Conservation (phyloP, 148 eudicot species). For the Rhododendron griersonianum region DNA sequence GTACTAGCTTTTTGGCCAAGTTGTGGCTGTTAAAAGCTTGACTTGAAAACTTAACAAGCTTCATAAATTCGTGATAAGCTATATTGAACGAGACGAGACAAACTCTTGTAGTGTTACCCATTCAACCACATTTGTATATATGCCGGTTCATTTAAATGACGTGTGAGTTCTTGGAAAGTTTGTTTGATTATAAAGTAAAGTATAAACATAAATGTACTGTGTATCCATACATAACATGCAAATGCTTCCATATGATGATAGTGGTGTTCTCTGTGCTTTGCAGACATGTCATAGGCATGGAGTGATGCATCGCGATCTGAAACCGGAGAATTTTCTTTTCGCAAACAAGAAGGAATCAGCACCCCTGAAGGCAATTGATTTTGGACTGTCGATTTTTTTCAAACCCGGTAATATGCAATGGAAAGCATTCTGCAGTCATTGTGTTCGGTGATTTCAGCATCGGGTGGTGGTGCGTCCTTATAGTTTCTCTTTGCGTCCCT, state of each 20-base stretch:
- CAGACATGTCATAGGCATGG: slow-evolving; percentile 46
- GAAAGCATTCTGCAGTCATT: background rate
- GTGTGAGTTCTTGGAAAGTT: background rate
- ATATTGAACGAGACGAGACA: background rate
- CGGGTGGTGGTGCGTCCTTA: background rate
- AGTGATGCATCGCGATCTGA: slow-evolving; percentile 51
- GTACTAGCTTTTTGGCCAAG: background rate
- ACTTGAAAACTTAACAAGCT: background rate
- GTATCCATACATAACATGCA: background rate
- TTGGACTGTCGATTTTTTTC: slow-evolving; percentile 36
- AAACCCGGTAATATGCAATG: slow-evolving; percentile 30
- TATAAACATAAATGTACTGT: background rate
- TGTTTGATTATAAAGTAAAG: background rate
- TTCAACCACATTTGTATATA: background rate
- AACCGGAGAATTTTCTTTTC: slow-evolving; percentile 47
- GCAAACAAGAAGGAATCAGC: slow-evolving; percentile 48
- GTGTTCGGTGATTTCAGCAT: background rate
- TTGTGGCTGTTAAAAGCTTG: background rate
- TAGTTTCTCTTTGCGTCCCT: background rate
- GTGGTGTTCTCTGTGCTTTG: background rate
- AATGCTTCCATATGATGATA: background rate
- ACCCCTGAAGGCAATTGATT: slow-evolving; percentile 52
- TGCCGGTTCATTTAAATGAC: background rate
- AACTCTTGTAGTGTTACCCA: background rate
- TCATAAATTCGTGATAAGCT: background rate